Evolutionary conservation across 225 moss, liverwort and hornwort species (phyloP), one percentile per base, ranked within the genome.

Genomic region (Marchantia paleacea): DNA sequence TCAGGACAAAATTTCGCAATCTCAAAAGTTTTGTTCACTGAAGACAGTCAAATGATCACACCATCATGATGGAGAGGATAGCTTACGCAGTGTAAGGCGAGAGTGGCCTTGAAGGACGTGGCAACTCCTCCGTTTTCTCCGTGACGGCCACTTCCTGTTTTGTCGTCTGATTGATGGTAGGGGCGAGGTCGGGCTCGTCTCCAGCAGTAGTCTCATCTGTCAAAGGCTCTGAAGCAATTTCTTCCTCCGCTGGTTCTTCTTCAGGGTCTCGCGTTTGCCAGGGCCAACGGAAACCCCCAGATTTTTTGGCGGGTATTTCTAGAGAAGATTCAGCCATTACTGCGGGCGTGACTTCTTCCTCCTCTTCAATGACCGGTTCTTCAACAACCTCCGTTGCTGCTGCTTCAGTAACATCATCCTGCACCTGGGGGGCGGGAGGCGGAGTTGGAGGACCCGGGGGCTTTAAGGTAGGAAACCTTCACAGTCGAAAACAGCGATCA

Each of bases 11-110:
- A 39, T 39, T 39, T 39, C 39, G 39, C 39, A 39, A 39, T 39
- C 39, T 39, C 3, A 39, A 39, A 39, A 39, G 3, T 39, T 39
- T 5, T 39, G 3, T 39, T 39, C 5, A 39, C 39, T 39, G 5
- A 39, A 5, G 39, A 39, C 39, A 39, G 39, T 39, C 39, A 39
- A 39, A 39, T 39, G 39, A 39, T 39, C 5, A 39, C 39, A 39
- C 39, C 39, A 39, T 5, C 39, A 39, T 39, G 39, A 39, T 39
- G 18, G 48, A 70, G 28, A 14, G 6, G 8, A 48, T 47, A 49
- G 48, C 72, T 74, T 55, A 85, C 84, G 72, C 78, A 55, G 73
- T 58, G 72, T 77, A 81, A 30, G 87, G 87, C 53, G 87, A 87
- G 71, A 85, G 77, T 12, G 82, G 80, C 18, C 15, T 60, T 13